Evolutionary conservation across 2,329 filamentous ascomycete genomes (phyloP).

Genomic region (Penicillium crustosum): DNA sequence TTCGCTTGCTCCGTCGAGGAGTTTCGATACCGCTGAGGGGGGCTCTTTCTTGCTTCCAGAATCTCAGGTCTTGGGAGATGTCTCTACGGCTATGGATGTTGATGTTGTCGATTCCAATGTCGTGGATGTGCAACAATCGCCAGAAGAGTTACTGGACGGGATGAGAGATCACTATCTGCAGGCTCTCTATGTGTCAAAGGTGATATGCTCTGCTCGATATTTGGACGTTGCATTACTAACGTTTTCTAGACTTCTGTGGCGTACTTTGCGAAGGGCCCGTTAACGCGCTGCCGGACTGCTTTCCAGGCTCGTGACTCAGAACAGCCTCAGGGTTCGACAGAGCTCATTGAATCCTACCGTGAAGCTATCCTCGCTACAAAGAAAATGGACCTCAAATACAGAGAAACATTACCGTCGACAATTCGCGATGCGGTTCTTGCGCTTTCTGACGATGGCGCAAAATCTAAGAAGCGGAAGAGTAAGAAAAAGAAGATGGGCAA

Average conservation of each 20-base stretch:
- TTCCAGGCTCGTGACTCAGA: constrained; percentile 34
- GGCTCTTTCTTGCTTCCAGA: constrained; percentile 9
- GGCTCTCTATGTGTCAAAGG: constrained; percentile 47
- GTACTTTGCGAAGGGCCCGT: constrained; percentile 53
- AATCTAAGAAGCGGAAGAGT: constrained; percentile 33
- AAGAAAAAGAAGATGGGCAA: constrained; percentile 48
- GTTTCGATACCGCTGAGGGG: background rate
- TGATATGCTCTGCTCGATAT: constrained; percentile 13
- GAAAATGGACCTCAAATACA: constrained; percentile 51
- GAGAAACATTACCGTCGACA: constrained; percentile 43
- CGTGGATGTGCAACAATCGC: constrained; percentile 26
- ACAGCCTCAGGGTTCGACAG: constrained; percentile 22
- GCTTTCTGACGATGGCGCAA: constrained; percentile 38
- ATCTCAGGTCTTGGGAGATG: constrained; percentile 18
- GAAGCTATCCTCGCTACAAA: constrained; percentile 46
- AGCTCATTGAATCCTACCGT: constrained; percentile 42
- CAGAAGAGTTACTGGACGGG: constrained; percentile 38
- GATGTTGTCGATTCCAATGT: constrained; percentile 12
- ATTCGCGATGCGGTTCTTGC: constrained; percentile 40
- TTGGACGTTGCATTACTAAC: constrained; percentile 13
- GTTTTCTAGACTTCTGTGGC: constrained; percentile 47
- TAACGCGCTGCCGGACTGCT: constrained; percentile 47
- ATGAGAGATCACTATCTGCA: constrained; percentile 45
- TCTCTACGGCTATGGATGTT: constrained; percentile 13
- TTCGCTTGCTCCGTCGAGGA: constrained; percentile 15